Percentiles rank a stretch among this genome's conserved stretches.
Evolutionary conservation across 805 yeast species (phyloP).

Genomic region (Wickerhamomyces sydowiorum): DNA sequence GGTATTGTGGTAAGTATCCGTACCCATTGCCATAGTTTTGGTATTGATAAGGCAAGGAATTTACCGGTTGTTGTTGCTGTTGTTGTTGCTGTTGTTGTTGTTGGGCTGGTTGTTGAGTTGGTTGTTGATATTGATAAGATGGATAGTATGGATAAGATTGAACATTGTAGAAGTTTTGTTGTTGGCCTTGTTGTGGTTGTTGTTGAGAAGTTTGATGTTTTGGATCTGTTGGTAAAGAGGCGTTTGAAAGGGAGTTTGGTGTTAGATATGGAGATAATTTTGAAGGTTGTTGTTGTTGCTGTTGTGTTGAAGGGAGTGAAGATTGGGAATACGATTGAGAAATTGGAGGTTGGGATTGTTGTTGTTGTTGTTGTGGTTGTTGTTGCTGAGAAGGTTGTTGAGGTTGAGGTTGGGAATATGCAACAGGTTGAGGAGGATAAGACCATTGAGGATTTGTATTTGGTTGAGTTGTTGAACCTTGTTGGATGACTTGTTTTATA

Average conservation of each 20-base stretch:
- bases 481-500: constrained; percentile 44
- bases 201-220: constrained; percentile 4
- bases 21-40: constrained; percentile 4
- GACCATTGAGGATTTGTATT: constrained; percentile 15
- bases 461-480: constrained; percentile 27
- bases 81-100: constrained; percentile 7
- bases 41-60: constrained; percentile 3
- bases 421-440: not conserved
- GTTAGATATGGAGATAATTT: constrained; percentile 18
- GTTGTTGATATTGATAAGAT: constrained; percentile 3
- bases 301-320: not conserved
- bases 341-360: not conserved
- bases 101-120: not conserved
- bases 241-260: constrained; percentile 17
- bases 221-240: constrained; percentile 9
- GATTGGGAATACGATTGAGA: constrained; percentile 1
- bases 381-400: constrained; percentile 1
- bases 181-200: constrained; percentile 4
- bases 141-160: constrained; percentile 3
- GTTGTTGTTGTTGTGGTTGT: constrained; percentile 3
- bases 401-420: not conserved
- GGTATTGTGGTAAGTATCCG: constrained; percentile 21
- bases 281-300: constrained; percentile 5
- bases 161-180: constrained; percentile 1
- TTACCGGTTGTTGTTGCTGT: constrained; percentile 2